These are phyloP conservation scores for Hymenoscyphus albidus DNA, from an alignment of 2,329 filamentous ascomycete species.

Conservation along the genomic window DNA sequence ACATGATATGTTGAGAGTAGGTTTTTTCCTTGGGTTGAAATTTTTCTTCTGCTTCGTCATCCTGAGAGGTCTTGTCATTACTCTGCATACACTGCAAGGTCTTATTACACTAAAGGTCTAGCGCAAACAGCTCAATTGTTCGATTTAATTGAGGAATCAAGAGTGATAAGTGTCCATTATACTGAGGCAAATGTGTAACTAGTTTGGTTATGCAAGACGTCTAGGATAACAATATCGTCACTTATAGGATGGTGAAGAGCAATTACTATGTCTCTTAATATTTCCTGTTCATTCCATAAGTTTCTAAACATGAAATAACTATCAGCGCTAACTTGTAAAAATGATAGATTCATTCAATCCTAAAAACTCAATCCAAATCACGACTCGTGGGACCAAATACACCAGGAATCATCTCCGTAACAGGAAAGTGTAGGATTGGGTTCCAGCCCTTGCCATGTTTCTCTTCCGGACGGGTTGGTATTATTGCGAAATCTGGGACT, in stretches of 20 bases:
- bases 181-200: too few relatives aligned
- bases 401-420: conserved; percentile 69
- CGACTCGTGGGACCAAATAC: conserved; percentile 69
- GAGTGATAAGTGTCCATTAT: too few relatives aligned
- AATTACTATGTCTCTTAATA: not conserved
- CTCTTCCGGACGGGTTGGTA: conserved; percentile 62
- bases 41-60: too few relatives aligned
- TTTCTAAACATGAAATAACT: not conserved
- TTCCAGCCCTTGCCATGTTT: conserved; percentile 76
- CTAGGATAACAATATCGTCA: too few relatives aligned
- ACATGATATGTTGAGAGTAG: conserved; percentile 66
- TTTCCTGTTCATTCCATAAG: not conserved
- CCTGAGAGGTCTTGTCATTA: too few relatives aligned
- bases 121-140: too few relatives aligned
- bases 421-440: conserved; percentile 65
- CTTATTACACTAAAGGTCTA: too few relatives aligned
- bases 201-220: too few relatives aligned
- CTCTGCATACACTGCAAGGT: too few relatives aligned
- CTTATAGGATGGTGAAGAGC: too few relatives aligned
- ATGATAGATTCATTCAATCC: conserved; percentile 60
- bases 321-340: not conserved
- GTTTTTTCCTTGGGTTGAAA: conserved; percentile 17
- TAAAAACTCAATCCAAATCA: conserved; percentile 65
- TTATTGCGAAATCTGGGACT: conserved; percentile 71
- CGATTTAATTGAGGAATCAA: too few relatives aligned